Evolutionary conservation across 2,329 filamentous ascomycete genomes (phyloP).

Genomic region (Beauveria scarabaeidicola): DNA sequence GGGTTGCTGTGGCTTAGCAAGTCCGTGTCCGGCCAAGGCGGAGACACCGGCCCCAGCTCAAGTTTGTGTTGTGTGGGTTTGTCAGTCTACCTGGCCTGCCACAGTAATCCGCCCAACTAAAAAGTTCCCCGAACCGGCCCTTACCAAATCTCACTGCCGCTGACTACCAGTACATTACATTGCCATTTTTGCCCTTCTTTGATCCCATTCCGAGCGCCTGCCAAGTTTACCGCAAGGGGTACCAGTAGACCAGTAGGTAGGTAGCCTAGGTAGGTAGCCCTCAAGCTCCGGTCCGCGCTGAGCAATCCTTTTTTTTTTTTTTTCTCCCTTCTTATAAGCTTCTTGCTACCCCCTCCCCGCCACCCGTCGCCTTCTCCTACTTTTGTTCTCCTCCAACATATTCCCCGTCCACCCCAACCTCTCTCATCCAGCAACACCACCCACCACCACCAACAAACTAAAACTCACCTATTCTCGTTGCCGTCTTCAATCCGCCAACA

Average conservation of each 20-base stretch:
- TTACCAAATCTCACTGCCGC: not conserved
- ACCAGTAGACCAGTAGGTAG: too few relatives aligned
- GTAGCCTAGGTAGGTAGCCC: not conserved
- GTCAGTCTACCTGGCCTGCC: too few relatives aligned
- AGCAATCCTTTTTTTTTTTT: not conserved
- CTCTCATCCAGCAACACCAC: slow-evolving; percentile 2
- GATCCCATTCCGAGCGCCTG: not conserved
- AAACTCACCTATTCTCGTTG: not conserved
- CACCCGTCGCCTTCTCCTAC: not conserved
- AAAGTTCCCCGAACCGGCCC: not conserved
- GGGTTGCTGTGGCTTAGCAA: not conserved
- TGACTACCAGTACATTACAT: not conserved
- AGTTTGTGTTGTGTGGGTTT: too few relatives aligned
- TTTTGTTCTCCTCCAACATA: not conserved
- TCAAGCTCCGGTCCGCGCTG: not conserved
- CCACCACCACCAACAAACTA: not conserved
- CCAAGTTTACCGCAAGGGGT: not conserved
- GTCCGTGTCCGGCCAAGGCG: slow-evolving; percentile 3
- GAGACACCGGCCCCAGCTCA: not conserved
- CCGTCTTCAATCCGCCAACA: slow-evolving; percentile 27
- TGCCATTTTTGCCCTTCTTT: not conserved
- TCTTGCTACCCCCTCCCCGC: slow-evolving; percentile 1
- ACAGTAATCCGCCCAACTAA: not conserved
- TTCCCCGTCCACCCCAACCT: not conserved
- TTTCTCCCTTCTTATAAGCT: slow-evolving; percentile 6